phyloP scores from a whole-genome alignment of 805 yeast species.

The Candida insectorum region DNA sequence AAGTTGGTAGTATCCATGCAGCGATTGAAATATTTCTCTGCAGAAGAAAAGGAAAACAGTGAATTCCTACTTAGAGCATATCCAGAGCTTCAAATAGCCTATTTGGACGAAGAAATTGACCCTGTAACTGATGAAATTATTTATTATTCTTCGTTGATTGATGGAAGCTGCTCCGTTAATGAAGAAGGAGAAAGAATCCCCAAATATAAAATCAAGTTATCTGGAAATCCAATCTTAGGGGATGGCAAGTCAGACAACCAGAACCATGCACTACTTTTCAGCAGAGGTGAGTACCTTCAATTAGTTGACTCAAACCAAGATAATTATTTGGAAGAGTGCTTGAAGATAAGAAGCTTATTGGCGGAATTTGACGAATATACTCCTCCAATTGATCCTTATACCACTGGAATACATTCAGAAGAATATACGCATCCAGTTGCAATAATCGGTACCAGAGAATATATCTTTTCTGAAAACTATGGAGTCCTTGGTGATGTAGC shows the following conservation, averaged over 20 bases:
- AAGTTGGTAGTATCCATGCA: constrained; percentile 84
- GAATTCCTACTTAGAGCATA: constrained; percentile 79
- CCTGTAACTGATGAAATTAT: constrained; percentile 68
- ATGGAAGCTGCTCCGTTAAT: constrained; percentile 71
- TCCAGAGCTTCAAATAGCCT: constrained; percentile 86
- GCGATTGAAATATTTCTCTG: constrained; percentile 66
- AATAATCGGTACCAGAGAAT: constrained; percentile 83
- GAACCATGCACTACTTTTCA: constrained; percentile 73
- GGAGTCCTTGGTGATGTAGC: constrained; percentile 88
- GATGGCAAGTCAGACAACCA: constrained; percentile 89
- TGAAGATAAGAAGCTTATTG: constrained; percentile 74
- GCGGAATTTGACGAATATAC: constrained; percentile 80
- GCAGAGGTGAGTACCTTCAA: constrained; percentile 83
- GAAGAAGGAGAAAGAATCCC: constrained; percentile 44
- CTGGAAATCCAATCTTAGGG: constrained; percentile 84
- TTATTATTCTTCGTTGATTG: constrained; percentile 73
- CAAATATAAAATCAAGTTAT: constrained; percentile 64
- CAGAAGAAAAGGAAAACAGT: constrained; percentile 75
- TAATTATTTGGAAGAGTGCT: constrained; percentile 80
- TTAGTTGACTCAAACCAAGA: constrained; percentile 86
- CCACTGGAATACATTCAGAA: constrained; percentile 14
- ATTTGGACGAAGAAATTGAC: constrained; percentile 90
- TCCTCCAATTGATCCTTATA: constrained; percentile 34
- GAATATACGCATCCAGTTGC: constrained; percentile 57
- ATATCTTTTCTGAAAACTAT: constrained; percentile 80